Percentiles rank a stretch among this genome's conserved stretches.
These are phyloP conservation scores for Nannochloropsis salina DNA, from an alignment of 108 stramenopile genomes.

Conservation along the genomic window DNA sequence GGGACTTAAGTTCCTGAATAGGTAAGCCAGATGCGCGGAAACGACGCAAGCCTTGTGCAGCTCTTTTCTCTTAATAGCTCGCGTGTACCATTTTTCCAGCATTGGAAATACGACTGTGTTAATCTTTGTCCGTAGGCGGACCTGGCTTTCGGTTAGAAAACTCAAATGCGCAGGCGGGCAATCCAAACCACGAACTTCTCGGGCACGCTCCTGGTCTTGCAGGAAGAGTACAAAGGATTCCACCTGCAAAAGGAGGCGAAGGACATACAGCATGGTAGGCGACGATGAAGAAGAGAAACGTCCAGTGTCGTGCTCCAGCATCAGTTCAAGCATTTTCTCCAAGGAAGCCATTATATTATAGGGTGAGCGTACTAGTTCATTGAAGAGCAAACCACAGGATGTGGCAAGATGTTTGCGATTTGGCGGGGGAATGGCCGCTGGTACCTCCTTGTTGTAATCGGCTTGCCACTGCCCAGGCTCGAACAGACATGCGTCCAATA, in stretches of 20 bases:
- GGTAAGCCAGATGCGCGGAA: conserved; percentile 90
- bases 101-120: conserved; percentile 66
- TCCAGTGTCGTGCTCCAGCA: conserved; percentile 60
- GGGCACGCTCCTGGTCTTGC: conserved; percentile 37
- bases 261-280: conserved; percentile 84
- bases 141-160: background rate
- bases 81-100: conserved; percentile 87
- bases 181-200: conserved; percentile 42
- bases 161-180: conserved; percentile 40
- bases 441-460: conserved; percentile 39
- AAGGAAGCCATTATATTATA: conserved; percentile 22
- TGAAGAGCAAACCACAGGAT: conserved; percentile 60
- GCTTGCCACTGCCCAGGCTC: conserved; percentile 59
- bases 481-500: conserved; percentile 57
- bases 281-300: conserved; percentile 48
- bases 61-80: conserved; percentile 61
- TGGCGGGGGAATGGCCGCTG: conserved; percentile 43
- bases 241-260: conserved; percentile 87
- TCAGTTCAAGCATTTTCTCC: conserved; percentile 47
- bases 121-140: background rate
- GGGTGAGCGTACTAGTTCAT: conserved; percentile 58
- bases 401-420: conserved; percentile 52
- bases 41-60: conserved; percentile 76
- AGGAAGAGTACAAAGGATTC: conserved; percentile 54
- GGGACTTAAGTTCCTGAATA: conserved; percentile 89